phyloP scores from a whole-genome alignment of 805 yeast genomes.

The Candida endomychidarum region DNA sequence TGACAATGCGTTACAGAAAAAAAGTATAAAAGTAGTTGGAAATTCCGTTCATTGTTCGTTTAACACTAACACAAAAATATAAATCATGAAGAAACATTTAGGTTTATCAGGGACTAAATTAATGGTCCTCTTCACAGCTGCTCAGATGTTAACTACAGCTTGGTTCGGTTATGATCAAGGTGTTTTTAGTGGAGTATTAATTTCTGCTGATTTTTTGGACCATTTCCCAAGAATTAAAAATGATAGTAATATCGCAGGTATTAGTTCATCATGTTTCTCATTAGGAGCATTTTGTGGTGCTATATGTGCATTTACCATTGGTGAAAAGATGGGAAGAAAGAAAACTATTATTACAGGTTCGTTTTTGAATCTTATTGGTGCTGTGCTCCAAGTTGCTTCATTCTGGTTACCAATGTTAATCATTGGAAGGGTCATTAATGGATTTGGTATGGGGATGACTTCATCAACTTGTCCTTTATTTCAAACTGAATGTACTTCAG shows the following conservation, averaged over 20 bases:
- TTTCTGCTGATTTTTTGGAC: constrained; percentile 14
- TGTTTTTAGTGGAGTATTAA: constrained; percentile 16
- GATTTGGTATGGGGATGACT: constrained; percentile 41
- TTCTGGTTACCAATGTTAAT: constrained; percentile 61
- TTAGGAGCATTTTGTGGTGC: constrained; percentile 55
- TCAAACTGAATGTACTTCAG: constrained; percentile 47
- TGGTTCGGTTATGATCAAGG: constrained; percentile 18
- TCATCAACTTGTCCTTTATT: constrained; percentile 46
- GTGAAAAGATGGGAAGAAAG: constrained; percentile 44
- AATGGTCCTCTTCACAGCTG: constrained; percentile 12
- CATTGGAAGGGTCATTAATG: constrained; percentile 53
- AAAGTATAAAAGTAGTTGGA: neutral
- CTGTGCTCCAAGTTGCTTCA: constrained; percentile 36
- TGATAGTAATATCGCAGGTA: constrained; percentile 14
- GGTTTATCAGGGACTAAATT: constrained; percentile 14
- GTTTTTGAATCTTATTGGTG: constrained; percentile 39
- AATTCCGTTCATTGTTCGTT: constrained; percentile 2
- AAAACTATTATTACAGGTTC: constrained; percentile 38
- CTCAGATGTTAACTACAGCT: constrained; percentile 14
- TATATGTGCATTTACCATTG: constrained; percentile 35
- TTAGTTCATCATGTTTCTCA: constrained; percentile 26
- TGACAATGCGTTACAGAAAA: neutral
- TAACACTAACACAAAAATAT: neutral
- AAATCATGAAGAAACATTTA: constrained; percentile 9
- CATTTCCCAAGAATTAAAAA: constrained; percentile 14